phyloP scores from a whole-genome alignment of 139 green algal species.

The Astrephomene gubernaculifera region DNA sequence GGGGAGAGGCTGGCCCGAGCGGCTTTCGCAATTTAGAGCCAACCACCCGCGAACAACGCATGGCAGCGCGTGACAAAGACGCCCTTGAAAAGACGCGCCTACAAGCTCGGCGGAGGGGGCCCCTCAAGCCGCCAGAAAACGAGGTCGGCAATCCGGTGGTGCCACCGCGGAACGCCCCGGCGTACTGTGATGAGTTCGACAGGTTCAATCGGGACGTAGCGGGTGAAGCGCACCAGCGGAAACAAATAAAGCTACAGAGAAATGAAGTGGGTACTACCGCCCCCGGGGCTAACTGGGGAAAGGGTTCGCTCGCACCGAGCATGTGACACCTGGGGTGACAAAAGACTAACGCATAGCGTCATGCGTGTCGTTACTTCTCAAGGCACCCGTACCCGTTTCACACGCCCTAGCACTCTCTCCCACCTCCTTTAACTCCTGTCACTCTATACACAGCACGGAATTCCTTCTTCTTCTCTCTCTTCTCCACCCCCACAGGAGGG shows the following conservation, averaged over 20 bases:
- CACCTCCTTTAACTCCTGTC: no score
- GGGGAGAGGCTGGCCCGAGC: neutral
- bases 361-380: no score
- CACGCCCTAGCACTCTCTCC: no score
- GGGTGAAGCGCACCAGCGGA: conserved; percentile 38
- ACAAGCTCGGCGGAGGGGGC: neutral
- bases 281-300: no score
- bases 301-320: no score
- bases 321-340: no score
- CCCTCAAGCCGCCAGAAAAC: neutral
- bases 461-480: no score
- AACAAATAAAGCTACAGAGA: conserved; percentile 34
- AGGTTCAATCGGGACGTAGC: conserved; percentile 54
- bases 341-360: no score
- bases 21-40: conserved; percentile 39
- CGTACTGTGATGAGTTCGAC: conserved; percentile 39
- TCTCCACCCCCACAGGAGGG: no score
- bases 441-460: no score
- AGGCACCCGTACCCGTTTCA: no score
- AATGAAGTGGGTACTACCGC: conserved; percentile 22
- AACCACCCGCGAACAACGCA: neutral
- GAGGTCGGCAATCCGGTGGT: conserved; percentile 26
- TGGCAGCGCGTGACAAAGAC: conserved; percentile 17
- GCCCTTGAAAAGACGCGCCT: conserved; percentile 12
- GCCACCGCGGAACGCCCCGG: conserved; percentile 22